Conservation (phyloP, 345 rosid genomes). For the Psidium friedrichsthalianum region DNA sequence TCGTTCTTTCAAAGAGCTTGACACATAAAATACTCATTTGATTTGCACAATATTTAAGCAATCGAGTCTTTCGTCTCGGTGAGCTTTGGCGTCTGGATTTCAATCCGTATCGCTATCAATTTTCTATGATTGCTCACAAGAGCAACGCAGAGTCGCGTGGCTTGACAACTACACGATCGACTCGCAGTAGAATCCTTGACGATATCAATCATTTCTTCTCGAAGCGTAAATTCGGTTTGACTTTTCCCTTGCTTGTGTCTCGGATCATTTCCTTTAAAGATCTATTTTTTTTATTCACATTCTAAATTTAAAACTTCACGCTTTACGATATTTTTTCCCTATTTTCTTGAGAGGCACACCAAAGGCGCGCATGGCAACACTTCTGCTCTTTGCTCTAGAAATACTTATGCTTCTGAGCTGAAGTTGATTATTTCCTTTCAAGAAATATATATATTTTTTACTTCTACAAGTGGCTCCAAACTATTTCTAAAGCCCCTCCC, state of each 20-base stretch:
- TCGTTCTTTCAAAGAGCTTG: background rate
- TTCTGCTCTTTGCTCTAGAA: too few species aligned
- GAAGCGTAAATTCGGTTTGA: too few species aligned
- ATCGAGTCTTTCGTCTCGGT: background rate
- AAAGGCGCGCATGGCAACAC: too few species aligned
- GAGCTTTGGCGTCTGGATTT: background rate
- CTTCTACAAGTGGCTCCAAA: too few species aligned
- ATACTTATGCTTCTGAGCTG: too few species aligned
- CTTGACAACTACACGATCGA: background rate
- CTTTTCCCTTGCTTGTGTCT: too few species aligned
- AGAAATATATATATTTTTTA: too few species aligned
- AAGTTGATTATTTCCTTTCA: too few species aligned
- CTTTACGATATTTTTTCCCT: background rate
- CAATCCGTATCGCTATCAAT: background rate
- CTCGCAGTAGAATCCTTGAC: too few species aligned
- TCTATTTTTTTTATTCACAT: background rate
- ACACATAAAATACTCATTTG: background rate
- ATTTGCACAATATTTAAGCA: background rate
- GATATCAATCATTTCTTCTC: background rate
- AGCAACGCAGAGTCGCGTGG: background rate
- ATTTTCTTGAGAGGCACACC: too few species aligned
- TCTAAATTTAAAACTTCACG: background rate
- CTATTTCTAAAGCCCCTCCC: too few species aligned
- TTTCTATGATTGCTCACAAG: background rate
- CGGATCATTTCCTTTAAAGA: background rate